Base-by-base conservation (phyloP, 75 land plant species). In the Selaginella tamariscina region DNA sequence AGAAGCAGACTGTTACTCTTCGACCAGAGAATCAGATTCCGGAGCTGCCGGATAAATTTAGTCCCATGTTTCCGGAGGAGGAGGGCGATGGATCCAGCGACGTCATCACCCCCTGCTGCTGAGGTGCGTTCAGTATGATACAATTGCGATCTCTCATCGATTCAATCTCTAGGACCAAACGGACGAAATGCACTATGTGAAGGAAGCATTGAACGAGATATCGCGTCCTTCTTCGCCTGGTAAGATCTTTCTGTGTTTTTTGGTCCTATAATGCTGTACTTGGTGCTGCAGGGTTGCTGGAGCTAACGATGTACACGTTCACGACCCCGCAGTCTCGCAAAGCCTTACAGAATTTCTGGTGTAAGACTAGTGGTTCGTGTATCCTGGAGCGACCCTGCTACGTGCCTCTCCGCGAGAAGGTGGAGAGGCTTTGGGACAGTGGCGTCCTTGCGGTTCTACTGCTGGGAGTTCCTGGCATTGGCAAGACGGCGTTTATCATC, bases 81-180 rank as follows among this genome's bases (percentile, higher is more conserved):
- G 49, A 39, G 49, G 49, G 49, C 49, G 49, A 39, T 39, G 49
- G 49, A 39, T 39, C 49, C 49, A 39, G 49, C 49, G 49, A 39
- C 15, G 49, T 39, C 49, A 39, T 39, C 49, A 39, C 5, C 49
- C 49, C 49, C 49, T 39, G 49, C 49, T 39, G 49, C 49, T 39
- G 49, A 39, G 49, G 49, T 39, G 49, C 49, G 49, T 39, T 39
- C 49, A 39, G 49, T 39, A 39, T 39, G 49, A 39, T 39, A 39
- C 49, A 39, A 39, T 39, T 5, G 49, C 49, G 49, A 39, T 39
- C 49, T 39, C 49, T 39, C 49, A 39, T 39, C 49, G 49, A 39
- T 39, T 39, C 49, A 39, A 39, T 39, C 49, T 39, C 49, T 39
- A 39, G 49, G 49, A 39, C 49, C 49, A 39, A 39, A 39, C 49